These are phyloP conservation scores for Pichia nakasei DNA, from an alignment of 805 yeast species.

Conservation along the genomic window DNA sequence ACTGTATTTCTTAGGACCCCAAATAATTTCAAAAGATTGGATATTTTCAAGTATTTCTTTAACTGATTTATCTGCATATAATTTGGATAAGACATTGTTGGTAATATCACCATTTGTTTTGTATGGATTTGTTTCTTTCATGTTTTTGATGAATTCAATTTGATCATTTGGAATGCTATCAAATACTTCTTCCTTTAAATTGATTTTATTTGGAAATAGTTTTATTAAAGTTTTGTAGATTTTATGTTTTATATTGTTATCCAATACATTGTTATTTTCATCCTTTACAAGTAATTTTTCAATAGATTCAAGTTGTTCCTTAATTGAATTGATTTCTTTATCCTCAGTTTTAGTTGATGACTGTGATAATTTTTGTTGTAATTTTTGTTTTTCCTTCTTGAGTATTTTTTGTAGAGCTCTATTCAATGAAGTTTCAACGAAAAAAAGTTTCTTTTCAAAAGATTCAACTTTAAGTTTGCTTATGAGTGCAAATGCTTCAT, in stretches of 20 bases:
- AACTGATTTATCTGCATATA: conserved; percentile 35
- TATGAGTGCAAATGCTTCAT: conserved; percentile 40
- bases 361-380: not conserved
- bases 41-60: conserved; percentile 4
- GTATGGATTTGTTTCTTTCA: conserved; percentile 28
- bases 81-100: conserved; percentile 39
- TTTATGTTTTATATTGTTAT: conserved; percentile 13
- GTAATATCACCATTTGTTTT: conserved; percentile 31
- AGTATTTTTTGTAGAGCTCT: conserved; percentile 35
- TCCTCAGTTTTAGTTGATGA: not conserved
- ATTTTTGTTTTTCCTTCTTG: conserved; percentile 11
- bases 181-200: conserved; percentile 5
- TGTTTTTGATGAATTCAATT: conserved; percentile 25
- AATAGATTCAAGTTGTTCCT: not conserved
- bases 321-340: not conserved
- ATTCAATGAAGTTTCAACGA: conserved; percentile 24
- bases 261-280: not conserved
- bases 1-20: conserved; percentile 11
- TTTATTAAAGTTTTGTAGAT: conserved; percentile 13
- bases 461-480: conserved; percentile 34
- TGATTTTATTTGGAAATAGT: conserved; percentile 9
- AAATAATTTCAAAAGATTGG: conserved; percentile 6
- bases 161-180: conserved; percentile 1
- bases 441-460: conserved; percentile 41
- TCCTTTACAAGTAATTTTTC: conserved; percentile 4